Base-by-base conservation (phyloP, 768 basidiomycete genomes). In the Strobilomyces confusus region DNA sequence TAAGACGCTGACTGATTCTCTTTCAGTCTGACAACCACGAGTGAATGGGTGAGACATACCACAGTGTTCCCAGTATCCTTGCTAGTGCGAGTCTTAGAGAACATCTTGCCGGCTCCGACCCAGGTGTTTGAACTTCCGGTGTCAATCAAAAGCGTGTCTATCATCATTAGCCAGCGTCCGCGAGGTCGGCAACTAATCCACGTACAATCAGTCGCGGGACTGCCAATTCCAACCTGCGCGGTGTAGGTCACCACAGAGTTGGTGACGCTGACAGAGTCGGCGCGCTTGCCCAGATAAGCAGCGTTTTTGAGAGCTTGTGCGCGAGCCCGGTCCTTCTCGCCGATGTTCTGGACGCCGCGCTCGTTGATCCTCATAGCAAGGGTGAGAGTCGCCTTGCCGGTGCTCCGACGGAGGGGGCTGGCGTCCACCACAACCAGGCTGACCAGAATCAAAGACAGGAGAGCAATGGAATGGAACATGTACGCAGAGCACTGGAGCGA, bases 101-200 rank as follows among this genome's bases (percentile, higher is more conserved):
- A 69, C 5, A 66, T 50, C 42, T 67, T 70, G 57, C 65, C 61
- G 20, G 54, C 62, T 13, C 65, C 65, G 19, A 66, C 30, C 65
- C 63, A 67, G 3, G 66, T 66, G 42, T 66, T 67, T 2, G 63
- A 61, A 25, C 61, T 65, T 29, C 66, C 66, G 9, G 65, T 67
- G 46, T 67, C 66, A 11, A 67, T 58, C 36, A 67, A 1, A 25
- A 67, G 59, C 6, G 47, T 56, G 54, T 66, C 69, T 69, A 30
- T 30, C 25, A 11, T 22, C n/a, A 61, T 58, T 49, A 9, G 22
- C 17, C 7, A 9, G 6, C 13, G 22, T 29, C 14, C 13, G 17
- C n/a, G 9, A 13, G 9, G 25, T 22, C 7, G 15, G 5, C 6
- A 40, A 48, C 3, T 20, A 5, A 44, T 38, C 9, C 30, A 57